Percentiles rank a stretch among this genome's conserved stretches.
Evolutionary conservation across 2,329 filamentous ascomycete species (phyloP).

Genomic region (Penicillium hordei): DNA sequence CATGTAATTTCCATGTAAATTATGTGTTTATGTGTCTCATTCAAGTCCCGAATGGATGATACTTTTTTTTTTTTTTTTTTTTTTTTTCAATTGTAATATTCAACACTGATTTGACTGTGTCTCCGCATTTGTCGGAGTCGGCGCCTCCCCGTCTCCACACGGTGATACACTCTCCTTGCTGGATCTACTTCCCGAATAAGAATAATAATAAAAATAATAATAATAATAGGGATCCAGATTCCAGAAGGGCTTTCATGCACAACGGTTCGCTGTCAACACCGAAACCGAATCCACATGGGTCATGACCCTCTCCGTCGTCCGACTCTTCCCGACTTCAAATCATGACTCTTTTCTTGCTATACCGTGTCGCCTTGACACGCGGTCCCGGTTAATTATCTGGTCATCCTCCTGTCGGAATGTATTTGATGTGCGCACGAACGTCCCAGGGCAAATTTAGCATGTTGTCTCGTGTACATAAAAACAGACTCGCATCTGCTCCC

Average conservation of each 20-base stretch:
- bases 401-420: slow-evolving; percentile 49
- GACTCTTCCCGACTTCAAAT: slow-evolving; percentile 32
- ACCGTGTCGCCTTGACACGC: slow-evolving; percentile 18
- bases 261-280: slow-evolving; percentile 31
- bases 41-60: background rate
- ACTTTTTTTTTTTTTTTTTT: background rate
- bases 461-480: slow-evolving; percentile 37
- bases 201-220: slow-evolving; percentile 7
- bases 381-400: slow-evolving; percentile 26
- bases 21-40: slow-evolving; percentile 2
- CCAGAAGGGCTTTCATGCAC: slow-evolving; percentile 17
- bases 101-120: slow-evolving; percentile 3
- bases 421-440: slow-evolving; percentile 28
- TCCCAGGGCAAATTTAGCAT: slow-evolving; percentile 34
- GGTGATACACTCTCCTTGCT: slow-evolving; percentile 18
- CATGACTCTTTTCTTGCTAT: slow-evolving; percentile 25
- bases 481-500: slow-evolving; percentile 26
- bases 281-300: slow-evolving; percentile 25
- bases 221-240: slow-evolving; percentile 26
- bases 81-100: background rate
- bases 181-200: slow-evolving; percentile 25
- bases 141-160: slow-evolving; percentile 20
- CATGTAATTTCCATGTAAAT: background rate
- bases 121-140: slow-evolving; percentile 20
- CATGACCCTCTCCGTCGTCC: slow-evolving; percentile 20